Base-by-base conservation (phyloP, 495 filamentous ascomycete species). In the Paragyromitra xinjiangensis region DNA sequence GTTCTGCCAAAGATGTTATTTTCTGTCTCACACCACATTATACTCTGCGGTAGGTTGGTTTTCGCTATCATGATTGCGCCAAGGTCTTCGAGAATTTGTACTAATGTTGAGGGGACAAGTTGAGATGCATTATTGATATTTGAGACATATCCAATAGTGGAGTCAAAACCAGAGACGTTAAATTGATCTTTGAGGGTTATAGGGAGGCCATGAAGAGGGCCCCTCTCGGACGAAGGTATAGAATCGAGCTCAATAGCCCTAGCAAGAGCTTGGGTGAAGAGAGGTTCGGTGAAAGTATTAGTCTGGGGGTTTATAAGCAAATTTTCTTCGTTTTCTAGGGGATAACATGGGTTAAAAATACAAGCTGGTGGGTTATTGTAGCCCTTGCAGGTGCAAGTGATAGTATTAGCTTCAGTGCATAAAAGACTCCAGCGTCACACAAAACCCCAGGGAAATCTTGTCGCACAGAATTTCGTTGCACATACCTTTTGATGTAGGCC, bases 141-240 rank as follows among this genome's bases (percentile, higher is more conserved):
- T 5, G 78, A 68, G 45, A 88, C 83, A 58, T 90, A 90, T 16
- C 90, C 90, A 87, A 92, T 90, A 0, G 87, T 90, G 0, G 89
- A 91, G 66, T 92, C 90, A 0, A 89, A 85, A 0, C 86, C 88
- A 68, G 88, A 88, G 66, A 92, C 86, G 67, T 92, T 90, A 81
- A 92, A 92, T 79, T 92, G 90, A 74, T 92, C 91, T 82, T 92
- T 92, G 12, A 92, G 81, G 65, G 89, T 91, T 16, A 92, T 75
- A 0, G 91, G 91, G 1, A 92, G 83, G 26, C 90, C 91, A 72
- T 92, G 90, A 0, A 92, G 83, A 0, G 89, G 90, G 0, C 86
- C 86, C 1, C 85, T 83, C 76, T 90, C 81, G 50, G 86, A 77
- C 5, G 81, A 79, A 22, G 86, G 85, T 80, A 90, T 87, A 8